A percentile compares a stretch with the other conserved stretches of the same genome.
phyloP scores from a whole-genome alignment of 495 filamentous ascomycete genomes.

The Venustampulla echinocandica region DNA sequence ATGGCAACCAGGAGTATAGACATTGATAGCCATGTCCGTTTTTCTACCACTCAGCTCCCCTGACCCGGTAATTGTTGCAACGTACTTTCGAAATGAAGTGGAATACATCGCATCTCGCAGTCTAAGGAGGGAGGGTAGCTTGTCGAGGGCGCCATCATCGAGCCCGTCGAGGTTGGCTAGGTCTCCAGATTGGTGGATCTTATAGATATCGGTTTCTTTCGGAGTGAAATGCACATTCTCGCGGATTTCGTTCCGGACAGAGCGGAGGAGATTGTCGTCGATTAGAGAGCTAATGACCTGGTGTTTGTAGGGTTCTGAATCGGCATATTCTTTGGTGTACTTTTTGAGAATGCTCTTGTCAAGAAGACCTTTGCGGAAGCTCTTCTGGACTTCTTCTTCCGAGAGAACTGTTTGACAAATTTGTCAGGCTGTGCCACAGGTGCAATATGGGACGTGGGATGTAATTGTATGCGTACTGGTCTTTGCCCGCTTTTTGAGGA shows the following conservation, averaged over 20 bases:
- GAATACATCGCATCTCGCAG: slow-evolving; percentile 93
- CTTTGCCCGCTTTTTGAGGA: slow-evolving; percentile 23
- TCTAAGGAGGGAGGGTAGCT: slow-evolving; percentile 74
- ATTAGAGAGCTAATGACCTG: slow-evolving; percentile 78
- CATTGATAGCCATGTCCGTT: slow-evolving; percentile 99
- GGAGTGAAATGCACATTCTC: slow-evolving; percentile 87
- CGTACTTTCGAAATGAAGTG: slow-evolving; percentile 74
- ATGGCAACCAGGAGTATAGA: slow-evolving; percentile 94
- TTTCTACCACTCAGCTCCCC: slow-evolving; percentile 85
- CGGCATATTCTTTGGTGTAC: slow-evolving; percentile 61
- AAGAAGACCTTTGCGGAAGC: slow-evolving; percentile 73
- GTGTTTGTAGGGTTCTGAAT: slow-evolving; percentile 80
- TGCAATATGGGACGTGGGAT: background rate
- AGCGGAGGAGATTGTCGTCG: slow-evolving; percentile 67
- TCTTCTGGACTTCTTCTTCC: slow-evolving; percentile 16
- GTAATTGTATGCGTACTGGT: slow-evolving; percentile 15
- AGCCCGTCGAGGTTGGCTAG: slow-evolving; percentile 94
- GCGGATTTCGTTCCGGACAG: slow-evolving; percentile 83
- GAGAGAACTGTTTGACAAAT: slow-evolving; percentile 16
- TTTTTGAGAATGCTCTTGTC: slow-evolving; percentile 53
- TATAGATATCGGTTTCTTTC: slow-evolving; percentile 99
- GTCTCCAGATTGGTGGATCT: slow-evolving; percentile 97
- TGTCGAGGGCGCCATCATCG: slow-evolving; percentile 68
- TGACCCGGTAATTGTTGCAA: slow-evolving; percentile 74
- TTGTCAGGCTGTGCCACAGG: slow-evolving; percentile 3